Base-by-base conservation (phyloP, 78 protist species). In the Trichosphaerium sp. region DNA sequence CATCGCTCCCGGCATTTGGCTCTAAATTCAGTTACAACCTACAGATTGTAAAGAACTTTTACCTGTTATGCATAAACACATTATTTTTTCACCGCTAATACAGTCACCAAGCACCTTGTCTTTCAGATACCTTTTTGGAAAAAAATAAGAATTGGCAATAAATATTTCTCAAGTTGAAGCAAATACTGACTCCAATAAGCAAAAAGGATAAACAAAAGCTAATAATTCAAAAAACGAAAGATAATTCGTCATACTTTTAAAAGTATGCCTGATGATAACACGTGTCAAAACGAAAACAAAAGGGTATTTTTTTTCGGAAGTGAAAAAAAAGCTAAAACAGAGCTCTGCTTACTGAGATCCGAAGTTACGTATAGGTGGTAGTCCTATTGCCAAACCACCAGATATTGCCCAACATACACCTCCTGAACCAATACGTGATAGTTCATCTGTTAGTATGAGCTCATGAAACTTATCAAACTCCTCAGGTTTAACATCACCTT, bases 321-420 rank as follows among this genome's bases (percentile, higher is more conserved):
- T n/a, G n/a, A n/a, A n/a, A n/a, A n/a, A n/a, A n/a, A n/a, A n/a
- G n/a, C n/a, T n/a, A n/a, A n/a, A n/a, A n/a, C n/a, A 34, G 31
- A 73, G 43, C 10, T 63, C 57, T 10, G 74, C 11, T 32, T 69
- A 28, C 10, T 74, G 82, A 6, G 75, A 12, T 7, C 82, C 78
- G 73, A 73, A 73, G 55, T 71, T 44, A 65, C 68, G 59, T 26
- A 76, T 44, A 7, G 82, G 82, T 26, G 82, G 82, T n/a, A 76
- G 56, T 4, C 84, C 84, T 23, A 79, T 79, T 55, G 66, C 32
- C 8, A 62, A 26, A 54, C 69, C 69, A 29, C 43, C 66, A 8
- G 18, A 25, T 6, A 71, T 6, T n/a, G 71, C 82, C 80, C 25
- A 25, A 14, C 8, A 10, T 35, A 11, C 35, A 7, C 60, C 68